Conservation (phyloP, 163 green algal genomes). For the Coccomyxa subellipsoidea region DNA sequence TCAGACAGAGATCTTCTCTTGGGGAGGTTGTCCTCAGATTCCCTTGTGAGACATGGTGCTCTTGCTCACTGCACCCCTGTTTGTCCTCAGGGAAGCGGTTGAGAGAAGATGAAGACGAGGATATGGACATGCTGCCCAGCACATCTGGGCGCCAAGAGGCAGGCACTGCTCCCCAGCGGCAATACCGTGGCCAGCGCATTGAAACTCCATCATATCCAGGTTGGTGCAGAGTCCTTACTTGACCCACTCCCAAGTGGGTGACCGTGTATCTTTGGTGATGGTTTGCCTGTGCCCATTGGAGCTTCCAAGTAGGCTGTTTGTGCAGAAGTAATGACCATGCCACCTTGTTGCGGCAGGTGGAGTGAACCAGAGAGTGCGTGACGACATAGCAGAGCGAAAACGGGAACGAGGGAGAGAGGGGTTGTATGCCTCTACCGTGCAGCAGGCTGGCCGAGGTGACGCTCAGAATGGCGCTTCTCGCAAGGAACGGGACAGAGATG, state of each 20-base stretch:
- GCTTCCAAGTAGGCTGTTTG: too few species aligned
- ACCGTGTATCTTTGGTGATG: too few species aligned
- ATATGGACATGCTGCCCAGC: background rate
- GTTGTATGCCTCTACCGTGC: constrained; percentile 40
- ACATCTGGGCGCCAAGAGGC: constrained; percentile 24
- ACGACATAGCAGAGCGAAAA: constrained; percentile 40
- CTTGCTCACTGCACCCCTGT: background rate
- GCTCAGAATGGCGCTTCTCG: background rate
- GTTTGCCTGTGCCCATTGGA: background rate
- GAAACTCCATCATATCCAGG: constrained; percentile 83
- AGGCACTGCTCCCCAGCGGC: constrained; percentile 22
- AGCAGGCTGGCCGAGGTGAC: background rate
- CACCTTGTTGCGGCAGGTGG: constrained; percentile 47
- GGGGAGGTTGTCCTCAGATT: background rate
- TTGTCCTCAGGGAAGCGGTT: background rate
- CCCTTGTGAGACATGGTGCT: background rate
- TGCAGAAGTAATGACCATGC: too few species aligned
- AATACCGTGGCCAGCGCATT: constrained; percentile 65
- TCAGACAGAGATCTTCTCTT: background rate
- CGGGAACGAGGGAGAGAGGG: constrained; percentile 45
- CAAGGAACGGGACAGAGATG: background rate
- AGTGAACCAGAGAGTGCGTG: constrained; percentile 41
- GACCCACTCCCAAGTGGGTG: too few species aligned
- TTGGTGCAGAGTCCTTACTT: too few species aligned
- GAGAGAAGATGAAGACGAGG: background rate